Evolutionary conservation across 1,284 basidiomycete genomes (phyloP).

Genomic region (Apiotrichum siamense): DNA sequence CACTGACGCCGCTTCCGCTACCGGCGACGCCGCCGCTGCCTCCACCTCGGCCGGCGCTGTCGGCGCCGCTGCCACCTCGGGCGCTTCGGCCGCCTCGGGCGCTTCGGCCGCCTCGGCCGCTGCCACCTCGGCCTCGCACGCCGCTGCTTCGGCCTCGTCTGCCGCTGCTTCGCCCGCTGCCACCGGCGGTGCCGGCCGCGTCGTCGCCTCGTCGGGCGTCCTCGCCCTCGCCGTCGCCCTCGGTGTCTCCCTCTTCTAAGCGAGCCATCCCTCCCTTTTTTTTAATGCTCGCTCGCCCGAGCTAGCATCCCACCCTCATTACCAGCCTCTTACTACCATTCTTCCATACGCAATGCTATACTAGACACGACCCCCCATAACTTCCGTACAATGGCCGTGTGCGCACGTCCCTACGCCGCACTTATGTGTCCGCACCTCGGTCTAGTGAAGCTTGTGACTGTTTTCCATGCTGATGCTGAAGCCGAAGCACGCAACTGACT

Average conservation of each 20-base stretch:
- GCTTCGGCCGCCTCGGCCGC: slow-evolving; percentile 4
- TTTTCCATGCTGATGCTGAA: no score
- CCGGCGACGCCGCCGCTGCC: slow-evolving; percentile 3
- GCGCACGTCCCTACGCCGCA: slow-evolving; percentile 5
- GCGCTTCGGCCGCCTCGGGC: background rate
- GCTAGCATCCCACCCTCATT: slow-evolving; percentile 2
- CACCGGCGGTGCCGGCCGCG: slow-evolving; percentile 6
- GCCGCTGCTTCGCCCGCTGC: slow-evolving; percentile 6
- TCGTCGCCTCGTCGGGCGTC: slow-evolving; percentile 18
- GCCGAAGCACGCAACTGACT: no score
- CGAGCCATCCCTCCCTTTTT: background rate
- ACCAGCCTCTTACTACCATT: background rate
- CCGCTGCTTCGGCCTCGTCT: slow-evolving; percentile 4
- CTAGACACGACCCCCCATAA: slow-evolving; percentile 5
- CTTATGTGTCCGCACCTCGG: background rate
- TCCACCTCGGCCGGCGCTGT: slow-evolving; percentile 1
- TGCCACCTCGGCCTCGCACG: slow-evolving; percentile 10
- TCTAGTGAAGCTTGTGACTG: background rate
- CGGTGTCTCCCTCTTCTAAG: slow-evolving; percentile 26
- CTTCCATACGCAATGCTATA: slow-evolving; percentile 3
- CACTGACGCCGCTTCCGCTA: slow-evolving; percentile 1
- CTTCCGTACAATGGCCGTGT: slow-evolving; percentile 3
- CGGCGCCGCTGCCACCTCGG: slow-evolving; percentile 1
- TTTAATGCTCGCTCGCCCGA: no score
- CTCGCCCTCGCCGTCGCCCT: slow-evolving; percentile 25